phyloP scores from a whole-genome alignment of 2,329 filamentous ascomycete genomes.

The Emmonsiellopsis sp. region DNA sequence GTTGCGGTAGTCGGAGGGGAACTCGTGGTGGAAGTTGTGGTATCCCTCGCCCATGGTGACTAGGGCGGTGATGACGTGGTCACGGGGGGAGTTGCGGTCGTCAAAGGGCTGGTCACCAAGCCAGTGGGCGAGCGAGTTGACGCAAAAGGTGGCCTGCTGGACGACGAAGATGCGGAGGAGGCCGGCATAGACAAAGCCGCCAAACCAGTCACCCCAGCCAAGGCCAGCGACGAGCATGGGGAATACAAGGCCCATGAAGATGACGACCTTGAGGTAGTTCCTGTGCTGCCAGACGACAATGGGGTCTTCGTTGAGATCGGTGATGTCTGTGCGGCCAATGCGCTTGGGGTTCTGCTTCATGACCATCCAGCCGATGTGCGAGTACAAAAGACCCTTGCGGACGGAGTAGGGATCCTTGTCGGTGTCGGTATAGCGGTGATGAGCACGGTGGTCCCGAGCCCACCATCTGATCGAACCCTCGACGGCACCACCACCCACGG shows the following conservation, averaged over 20 bases:
- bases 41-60: constrained; percentile 83
- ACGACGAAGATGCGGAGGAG: constrained; percentile 84
- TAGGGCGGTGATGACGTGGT: constrained; percentile 77
- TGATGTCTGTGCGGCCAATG: constrained; percentile 79
- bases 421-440: constrained; percentile 87
- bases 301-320: constrained; percentile 76
- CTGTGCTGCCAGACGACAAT: constrained; percentile 83
- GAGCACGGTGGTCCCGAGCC: constrained; percentile 76
- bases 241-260: constrained; percentile 68
- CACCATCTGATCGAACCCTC: constrained; percentile 85
- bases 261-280: constrained; percentile 72
- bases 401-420: constrained; percentile 89
- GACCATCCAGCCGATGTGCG: constrained; percentile 82
- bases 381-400: constrained; percentile 78
- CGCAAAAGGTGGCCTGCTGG: constrained; percentile 86
- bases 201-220: constrained; percentile 70
- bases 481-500: constrained; percentile 71
- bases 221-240: constrained; percentile 68
- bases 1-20: constrained; percentile 87
- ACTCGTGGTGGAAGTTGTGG: constrained; percentile 95
- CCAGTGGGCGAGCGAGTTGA: constrained; percentile 87
- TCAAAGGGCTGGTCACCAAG: constrained; percentile 88
- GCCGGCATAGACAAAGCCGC: constrained; percentile 76
- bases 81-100: constrained; percentile 82
- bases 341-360: constrained; percentile 90